phyloP scores from a whole-genome alignment of 441 rosid species.

The Theobroma grandiflorum region DNA sequence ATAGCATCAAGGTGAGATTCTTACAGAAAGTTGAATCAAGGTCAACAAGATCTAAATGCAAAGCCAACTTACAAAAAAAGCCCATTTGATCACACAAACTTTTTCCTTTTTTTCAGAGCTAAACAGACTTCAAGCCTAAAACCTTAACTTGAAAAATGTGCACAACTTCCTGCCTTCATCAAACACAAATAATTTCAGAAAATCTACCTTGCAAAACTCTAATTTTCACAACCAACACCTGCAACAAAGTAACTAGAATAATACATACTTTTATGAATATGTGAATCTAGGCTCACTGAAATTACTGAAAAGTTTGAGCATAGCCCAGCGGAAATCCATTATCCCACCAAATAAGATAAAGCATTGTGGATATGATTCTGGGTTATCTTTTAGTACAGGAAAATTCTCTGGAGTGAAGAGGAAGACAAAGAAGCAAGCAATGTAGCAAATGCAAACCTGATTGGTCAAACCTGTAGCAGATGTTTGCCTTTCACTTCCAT shows the following conservation, averaged over 20 bases:
- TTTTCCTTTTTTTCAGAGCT: background rate
- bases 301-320: background rate
- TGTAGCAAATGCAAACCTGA: background rate
- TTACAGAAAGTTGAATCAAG: background rate
- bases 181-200: slow-evolving; percentile 6
- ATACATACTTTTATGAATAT: background rate
- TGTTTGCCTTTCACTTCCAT: background rate
- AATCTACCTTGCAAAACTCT: background rate
- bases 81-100: slow-evolving; percentile 6
- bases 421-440: background rate
- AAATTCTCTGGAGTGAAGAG: background rate
- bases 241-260: background rate
- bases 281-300: background rate
- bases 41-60: slow-evolving; percentile 16
- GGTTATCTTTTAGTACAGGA: background rate
- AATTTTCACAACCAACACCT: background rate
- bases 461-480: background rate
- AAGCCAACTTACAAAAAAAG: slow-evolving; percentile 31
- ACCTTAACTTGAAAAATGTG: background rate
- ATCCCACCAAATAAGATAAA: background rate
- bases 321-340: background rate
- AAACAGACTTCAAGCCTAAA: background rate
- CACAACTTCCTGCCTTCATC: background rate
- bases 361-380: background rate
- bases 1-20: slow-evolving; percentile 21